Evolutionary conservation across 139 green algal genomes (phyloP).

Genomic region (Chlorella sp.): DNA sequence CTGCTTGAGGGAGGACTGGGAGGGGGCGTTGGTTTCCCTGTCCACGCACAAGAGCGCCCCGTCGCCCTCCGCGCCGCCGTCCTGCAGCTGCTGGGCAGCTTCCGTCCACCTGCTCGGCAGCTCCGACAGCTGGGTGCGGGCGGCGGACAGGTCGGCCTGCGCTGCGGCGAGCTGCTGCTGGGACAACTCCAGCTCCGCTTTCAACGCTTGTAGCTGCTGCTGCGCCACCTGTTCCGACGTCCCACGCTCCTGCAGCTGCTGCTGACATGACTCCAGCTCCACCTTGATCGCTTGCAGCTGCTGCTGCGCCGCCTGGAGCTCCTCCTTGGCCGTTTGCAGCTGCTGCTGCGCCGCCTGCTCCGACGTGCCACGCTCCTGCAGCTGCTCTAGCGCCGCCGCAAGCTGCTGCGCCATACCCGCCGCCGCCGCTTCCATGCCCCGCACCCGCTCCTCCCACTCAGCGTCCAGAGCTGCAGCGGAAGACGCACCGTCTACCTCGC

Average conservation of each 20-base stretch:
- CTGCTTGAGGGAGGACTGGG: too few relatives aligned
- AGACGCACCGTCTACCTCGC: not conserved
- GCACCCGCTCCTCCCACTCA: not conserved
- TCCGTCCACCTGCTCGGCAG: not conserved
- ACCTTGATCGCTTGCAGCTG: not conserved
- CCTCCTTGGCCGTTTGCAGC: not conserved
- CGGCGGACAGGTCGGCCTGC: not conserved
- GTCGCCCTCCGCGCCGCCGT: too few relatives aligned
- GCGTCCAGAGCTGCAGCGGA: not conserved
- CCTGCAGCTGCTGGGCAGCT: not conserved
- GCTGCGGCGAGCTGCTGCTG: not conserved
- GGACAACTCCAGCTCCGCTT: not conserved
- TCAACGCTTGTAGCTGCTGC: not conserved
- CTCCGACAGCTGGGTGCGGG: not conserved
- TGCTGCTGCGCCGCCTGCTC: not conserved
- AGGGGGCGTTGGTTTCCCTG: not conserved
- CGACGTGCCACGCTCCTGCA: not conserved
- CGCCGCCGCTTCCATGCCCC: not conserved
- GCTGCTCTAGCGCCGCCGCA: not conserved
- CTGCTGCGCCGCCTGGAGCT: not conserved
- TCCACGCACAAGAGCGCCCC: not conserved
- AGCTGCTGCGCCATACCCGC: not conserved
- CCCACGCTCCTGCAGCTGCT: not conserved
- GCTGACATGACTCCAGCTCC: not conserved
- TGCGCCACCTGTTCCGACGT: not conserved